These are phyloP conservation scores for Diplogelasinospora grovesii DNA, from an alignment of 495 filamentous ascomycete species.

Conservation along the genomic window DNA sequence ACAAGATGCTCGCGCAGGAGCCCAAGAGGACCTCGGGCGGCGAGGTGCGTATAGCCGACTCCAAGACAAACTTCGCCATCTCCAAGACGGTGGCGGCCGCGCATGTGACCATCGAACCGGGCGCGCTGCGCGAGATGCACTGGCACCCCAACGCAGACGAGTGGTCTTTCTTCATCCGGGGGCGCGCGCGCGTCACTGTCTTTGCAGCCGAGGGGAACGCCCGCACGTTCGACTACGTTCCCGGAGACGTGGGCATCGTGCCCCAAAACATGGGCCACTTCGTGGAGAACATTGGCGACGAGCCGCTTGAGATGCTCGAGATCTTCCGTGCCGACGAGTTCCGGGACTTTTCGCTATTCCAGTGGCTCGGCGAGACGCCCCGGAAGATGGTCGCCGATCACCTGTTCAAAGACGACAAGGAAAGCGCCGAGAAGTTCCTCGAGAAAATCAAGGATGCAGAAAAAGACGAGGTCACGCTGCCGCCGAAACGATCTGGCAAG, in stretches of 20 bases:
- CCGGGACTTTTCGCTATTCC: slow-evolving; percentile 57
- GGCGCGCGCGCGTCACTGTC: slow-evolving; percentile 46
- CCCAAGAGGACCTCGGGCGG: slow-evolving; percentile 50
- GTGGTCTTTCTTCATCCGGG: slow-evolving; percentile 48
- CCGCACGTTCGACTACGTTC: slow-evolving; percentile 38
- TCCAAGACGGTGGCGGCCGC: slow-evolving; percentile 59
- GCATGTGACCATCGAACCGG: slow-evolving; percentile 50
- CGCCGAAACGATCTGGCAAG: too few species aligned
- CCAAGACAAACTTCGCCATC: slow-evolving; percentile 59
- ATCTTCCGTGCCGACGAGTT: slow-evolving; percentile 53
- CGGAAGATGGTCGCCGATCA: slow-evolving; percentile 54
- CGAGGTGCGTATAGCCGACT: slow-evolving; percentile 56
- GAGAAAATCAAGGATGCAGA: slow-evolving; percentile 46
- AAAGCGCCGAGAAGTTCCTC: slow-evolving; percentile 50
- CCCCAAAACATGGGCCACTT: slow-evolving; percentile 58
- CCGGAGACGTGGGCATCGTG: slow-evolving; percentile 56
- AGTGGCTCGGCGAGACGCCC: slow-evolving; percentile 65
- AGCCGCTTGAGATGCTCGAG: slow-evolving; percentile 55
- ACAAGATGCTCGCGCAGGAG: slow-evolving; percentile 54
- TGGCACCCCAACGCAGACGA: slow-evolving; percentile 54
- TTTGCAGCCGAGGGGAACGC: slow-evolving; percentile 44
- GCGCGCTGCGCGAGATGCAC: slow-evolving; percentile 54
- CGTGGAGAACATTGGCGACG: slow-evolving; percentile 55
- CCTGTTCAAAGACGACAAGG: slow-evolving; percentile 48
- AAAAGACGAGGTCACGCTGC: slow-evolving; percentile 36